phyloP scores from a whole-genome alignment of 140 eudicot species.

The Stevia rebaudiana region DNA sequence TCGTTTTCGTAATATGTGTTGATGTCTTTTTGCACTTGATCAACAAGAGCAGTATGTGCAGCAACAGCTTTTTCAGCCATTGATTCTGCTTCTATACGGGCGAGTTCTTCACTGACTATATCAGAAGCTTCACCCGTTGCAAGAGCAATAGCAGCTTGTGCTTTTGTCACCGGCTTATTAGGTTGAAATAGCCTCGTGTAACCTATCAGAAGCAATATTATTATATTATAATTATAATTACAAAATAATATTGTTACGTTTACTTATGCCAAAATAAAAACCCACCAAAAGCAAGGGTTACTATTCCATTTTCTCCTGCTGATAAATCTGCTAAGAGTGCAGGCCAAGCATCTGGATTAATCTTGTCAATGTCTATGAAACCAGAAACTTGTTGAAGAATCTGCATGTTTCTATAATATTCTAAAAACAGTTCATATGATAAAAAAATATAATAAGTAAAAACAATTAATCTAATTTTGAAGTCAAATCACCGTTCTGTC shows the following conservation, averaged over 20 bases:
- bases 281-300: constrained; percentile 90
- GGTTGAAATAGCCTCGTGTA: constrained; percentile 96
- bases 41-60: constrained; percentile 80
- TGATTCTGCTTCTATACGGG: constrained; percentile 92
- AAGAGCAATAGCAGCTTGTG: constrained; percentile 94
- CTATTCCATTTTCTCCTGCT: constrained; percentile 79
- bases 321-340: constrained; percentile 84
- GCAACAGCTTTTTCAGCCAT: constrained; percentile 95
- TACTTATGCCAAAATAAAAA: not conserved
- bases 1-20: constrained; percentile 70
- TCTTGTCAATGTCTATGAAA: constrained; percentile 84
- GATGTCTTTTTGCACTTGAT: constrained; percentile 81
- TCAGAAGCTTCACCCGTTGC: constrained; percentile 88
- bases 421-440: not conserved
- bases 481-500: constrained; percentile 59
- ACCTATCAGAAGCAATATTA: constrained; percentile 49
- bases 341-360: constrained; percentile 93
- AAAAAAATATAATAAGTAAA: too few relatives aligned
- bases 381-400: constrained; percentile 73
- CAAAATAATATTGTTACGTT: too few relatives aligned
- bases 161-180: constrained; percentile 89
- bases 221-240: too few relatives aligned
- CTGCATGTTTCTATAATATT: constrained; percentile 26
- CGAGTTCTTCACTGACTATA: constrained; percentile 82
- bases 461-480: constrained; percentile 3